A percentile compares a stretch with the other conserved stretches of the same genome.
These are phyloP conservation scores for Thuja plicata DNA, from an alignment of 83 land plant genomes.

Conservation along the genomic window DNA sequence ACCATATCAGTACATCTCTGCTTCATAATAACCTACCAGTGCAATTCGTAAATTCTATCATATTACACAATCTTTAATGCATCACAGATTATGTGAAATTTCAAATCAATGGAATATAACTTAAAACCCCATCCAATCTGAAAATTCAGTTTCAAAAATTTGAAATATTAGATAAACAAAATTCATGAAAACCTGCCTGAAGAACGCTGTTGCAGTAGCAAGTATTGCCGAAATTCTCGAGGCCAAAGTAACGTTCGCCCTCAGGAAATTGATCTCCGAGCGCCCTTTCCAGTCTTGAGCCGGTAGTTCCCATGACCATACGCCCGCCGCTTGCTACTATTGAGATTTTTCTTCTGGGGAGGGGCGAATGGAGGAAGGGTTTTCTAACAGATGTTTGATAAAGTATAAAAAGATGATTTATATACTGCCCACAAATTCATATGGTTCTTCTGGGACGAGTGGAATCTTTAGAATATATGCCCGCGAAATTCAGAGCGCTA, in stretches of 20 bases:
- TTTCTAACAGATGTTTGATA: no score
- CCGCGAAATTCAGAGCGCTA: no score
- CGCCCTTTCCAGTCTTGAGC: constrained; percentile 94
- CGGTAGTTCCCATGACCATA: constrained; percentile 81
- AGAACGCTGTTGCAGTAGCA: constrained; percentile 94
- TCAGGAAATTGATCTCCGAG: constrained; percentile 97
- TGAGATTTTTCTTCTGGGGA: not conserved
- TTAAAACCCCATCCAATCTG: not conserved
- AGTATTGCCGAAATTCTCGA: constrained; percentile 96
- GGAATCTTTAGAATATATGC: not conserved
- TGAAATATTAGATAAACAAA: no score
- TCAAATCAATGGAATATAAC: not conserved
- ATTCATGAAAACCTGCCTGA: constrained; percentile 49
- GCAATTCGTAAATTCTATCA: not conserved
- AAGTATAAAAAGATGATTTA: not conserved
- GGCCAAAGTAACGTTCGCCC: constrained; percentile 91
- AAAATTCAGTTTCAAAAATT: not conserved
- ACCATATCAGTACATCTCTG: not conserved
- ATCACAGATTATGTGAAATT: not conserved
- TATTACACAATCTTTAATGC: not conserved
- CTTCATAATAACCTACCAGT: not conserved
- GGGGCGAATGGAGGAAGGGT: no score
- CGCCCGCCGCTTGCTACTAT: not conserved
- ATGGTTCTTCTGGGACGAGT: not conserved
- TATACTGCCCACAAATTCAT: not conserved